Conservation (phyloP, 257 asterid species). For the Solanum tacnaense region DNA sequence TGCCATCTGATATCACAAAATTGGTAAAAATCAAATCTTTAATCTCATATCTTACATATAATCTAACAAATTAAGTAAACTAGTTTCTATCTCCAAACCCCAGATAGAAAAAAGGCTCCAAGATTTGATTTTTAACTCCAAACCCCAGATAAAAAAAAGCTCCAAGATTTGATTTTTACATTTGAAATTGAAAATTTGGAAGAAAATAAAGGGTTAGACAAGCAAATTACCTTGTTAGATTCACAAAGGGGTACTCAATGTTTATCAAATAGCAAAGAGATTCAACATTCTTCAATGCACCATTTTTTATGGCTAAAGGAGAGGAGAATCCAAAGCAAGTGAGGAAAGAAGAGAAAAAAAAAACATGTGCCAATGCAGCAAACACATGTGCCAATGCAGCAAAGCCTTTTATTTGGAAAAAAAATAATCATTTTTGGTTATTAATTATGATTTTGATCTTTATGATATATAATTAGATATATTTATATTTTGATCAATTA, state of each 20-base stretch:
- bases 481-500: background rate
- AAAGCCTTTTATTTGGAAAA: background rate
- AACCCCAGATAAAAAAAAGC: accelerated
- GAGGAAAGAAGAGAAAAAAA: background rate
- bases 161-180: background rate
- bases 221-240: background rate
- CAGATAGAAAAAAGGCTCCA: background rate
- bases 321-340: background rate
- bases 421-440: background rate
- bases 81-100: background rate
- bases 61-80: background rate
- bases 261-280: background rate
- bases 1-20: conserved; percentile 13
- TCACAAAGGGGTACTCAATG: background rate
- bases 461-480: background rate
- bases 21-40: background rate
- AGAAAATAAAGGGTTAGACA: background rate
- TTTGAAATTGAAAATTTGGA: background rate
- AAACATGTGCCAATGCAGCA: too few relatives aligned
- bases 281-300: background rate
- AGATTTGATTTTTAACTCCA: background rate
- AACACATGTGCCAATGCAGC: too few relatives aligned
- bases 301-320: background rate
- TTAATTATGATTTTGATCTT: background rate
- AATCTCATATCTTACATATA: background rate